Base-by-base conservation (phyloP, 2,329 filamentous ascomycete species). In the Berkeleyomyces rouxiae region DNA sequence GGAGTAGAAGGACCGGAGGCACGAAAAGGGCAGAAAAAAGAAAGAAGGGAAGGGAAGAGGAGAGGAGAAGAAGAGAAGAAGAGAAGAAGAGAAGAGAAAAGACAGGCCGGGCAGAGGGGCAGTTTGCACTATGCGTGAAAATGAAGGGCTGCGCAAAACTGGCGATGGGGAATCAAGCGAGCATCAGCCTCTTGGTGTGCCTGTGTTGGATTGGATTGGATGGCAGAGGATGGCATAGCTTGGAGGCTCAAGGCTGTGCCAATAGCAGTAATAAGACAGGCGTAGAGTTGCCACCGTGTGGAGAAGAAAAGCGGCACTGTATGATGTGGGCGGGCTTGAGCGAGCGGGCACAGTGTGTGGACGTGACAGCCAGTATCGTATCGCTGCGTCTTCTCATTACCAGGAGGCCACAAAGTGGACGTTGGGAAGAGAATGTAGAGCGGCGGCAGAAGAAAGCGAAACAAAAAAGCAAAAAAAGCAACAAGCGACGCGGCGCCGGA, bases 181-280 rank as follows among this genome's bases (percentile, higher is more conserved):
- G 47, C 36, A 36, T 39, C 33, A 55, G 51, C 51, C 51, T 55
- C 37, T 55, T 55, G 33, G 51, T 7, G 37, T 55, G 51, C 31
- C 51, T 55, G 31, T 36, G 23, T 31, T 31, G 36, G n/a, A 23
- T 23, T 23, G 23, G 23, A 23, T 23, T 23, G 23, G 23, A 23
- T 23, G 23, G 23, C 23, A 23, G 23, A 23, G 23, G 23, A 23
- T 23, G 23, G 51, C 51, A 55, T 39, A 55, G 51, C 51, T 55
- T 55, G 51, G 16, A 55, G 51, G 51, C 51, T 39, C 51, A 55
- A 55, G 51, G 51, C 51, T 55, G 51, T 55, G 51, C 33, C 33
- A 36, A 55, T 55, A 55, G 37, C 51, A 36, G 37, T 37, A 55
- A 39, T 11, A 31, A 7, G 10, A n/a, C 11, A 31, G 51, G 33